Base-by-base conservation (phyloP, 768 basidiomycete species). In the Tubosaeta sp. region DNA sequence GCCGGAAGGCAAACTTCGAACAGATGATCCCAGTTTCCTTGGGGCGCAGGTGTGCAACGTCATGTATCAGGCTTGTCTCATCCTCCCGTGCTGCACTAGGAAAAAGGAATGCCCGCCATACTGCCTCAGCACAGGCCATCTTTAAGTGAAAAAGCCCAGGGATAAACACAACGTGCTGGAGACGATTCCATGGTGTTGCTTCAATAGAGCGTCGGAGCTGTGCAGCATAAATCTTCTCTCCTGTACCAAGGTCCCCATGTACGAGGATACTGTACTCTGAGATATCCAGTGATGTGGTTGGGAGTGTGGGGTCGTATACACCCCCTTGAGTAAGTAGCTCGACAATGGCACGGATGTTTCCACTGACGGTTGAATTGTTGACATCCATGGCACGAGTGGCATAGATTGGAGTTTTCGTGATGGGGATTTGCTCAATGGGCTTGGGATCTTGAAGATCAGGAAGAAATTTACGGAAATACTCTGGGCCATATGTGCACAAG, bases 131-230 rank as follows among this genome's bases (percentile, higher is more conserved):
- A n/a, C 47, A 48, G 0, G 70, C 66, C 63, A 72, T 72, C 7
- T 35, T 35, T 5, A 35, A 16, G 6, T 35, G 34, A 6, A 35
- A 35, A 5, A 35, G 14, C 3, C 49, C 72, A 1, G 59, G 54
- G 1, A 75, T 53, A 44, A 65, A 73, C 0, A 76, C 52, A 1
- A 74, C 47, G 35, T 53, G 61, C 32, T 75, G 71, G 3, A 71
- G 52, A 0, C 68, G 59, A 1, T 45, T 46, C 62, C 62, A 68
- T 0, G 68, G 61, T 41, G 38, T 26, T 3, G 0, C 9, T 29
- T 55, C 47, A 12, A 55, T 55, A 27, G 54, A 11, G 1, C 19
- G 27, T 3, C 7, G 16, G 2, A 39, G 46, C 2, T 22, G 43
- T 2, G 19, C 17, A 13, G 4, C 37, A 2, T 13, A 1, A 5